phyloP scores from a whole-genome alignment of 257 asterid species.

The Solanum chiquidenum region DNA sequence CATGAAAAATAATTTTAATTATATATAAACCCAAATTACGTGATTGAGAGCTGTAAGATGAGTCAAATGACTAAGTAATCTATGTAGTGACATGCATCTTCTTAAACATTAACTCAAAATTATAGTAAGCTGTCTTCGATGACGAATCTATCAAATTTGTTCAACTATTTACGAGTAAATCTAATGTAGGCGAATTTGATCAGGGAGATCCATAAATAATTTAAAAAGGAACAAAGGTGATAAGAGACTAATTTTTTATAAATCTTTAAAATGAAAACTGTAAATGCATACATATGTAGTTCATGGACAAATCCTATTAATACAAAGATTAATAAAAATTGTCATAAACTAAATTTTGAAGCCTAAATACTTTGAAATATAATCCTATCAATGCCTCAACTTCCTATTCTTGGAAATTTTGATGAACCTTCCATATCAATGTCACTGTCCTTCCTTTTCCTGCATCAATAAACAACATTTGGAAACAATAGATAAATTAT shows the following conservation, averaged over 20 bases:
- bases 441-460: neutral
- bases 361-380: neutral
- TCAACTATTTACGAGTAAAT: neutral
- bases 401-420: neutral
- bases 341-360: neutral
- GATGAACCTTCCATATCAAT: neutral
- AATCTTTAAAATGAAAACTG: neutral
- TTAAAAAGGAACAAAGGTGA: neutral
- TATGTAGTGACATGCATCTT: neutral
- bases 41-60: too few relatives aligned
- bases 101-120: neutral
- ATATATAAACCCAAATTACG: too few relatives aligned
- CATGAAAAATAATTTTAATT: too few relatives aligned
- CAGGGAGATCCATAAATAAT: neutral
- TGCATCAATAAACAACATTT: neutral
- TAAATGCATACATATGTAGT: neutral
- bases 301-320: neutral
- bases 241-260: neutral
- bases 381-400: neutral
- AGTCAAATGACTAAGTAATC: too few relatives aligned
- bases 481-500: neutral
- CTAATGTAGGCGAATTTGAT: neutral
- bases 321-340: neutral
- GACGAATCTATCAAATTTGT: neutral
- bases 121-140: fast-evolving